Conservation (phyloP, 2,329 filamentous ascomycete genomes). For the Botrytis porri region DNA sequence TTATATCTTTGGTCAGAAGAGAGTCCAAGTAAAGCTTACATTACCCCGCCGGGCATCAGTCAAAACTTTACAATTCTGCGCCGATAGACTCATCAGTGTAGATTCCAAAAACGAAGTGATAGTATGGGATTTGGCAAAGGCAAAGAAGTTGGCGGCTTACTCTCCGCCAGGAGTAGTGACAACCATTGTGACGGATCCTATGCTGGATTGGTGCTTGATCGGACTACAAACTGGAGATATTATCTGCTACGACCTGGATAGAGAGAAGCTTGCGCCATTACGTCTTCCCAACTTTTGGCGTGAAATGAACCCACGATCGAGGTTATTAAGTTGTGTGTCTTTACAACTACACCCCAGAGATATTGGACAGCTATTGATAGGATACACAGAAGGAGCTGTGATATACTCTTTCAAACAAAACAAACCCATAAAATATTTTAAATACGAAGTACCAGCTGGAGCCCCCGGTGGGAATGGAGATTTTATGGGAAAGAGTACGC, state of each 20-base stretch:
- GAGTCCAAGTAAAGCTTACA: conserved; percentile 72
- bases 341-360: conserved; percentile 87
- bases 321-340: conserved; percentile 65
- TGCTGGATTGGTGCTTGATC: conserved; percentile 89
- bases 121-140: conserved; percentile 76
- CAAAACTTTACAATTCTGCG: conserved; percentile 76
- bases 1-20: conserved; percentile 79
- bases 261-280: conserved; percentile 72
- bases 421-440: conserved; percentile 71
- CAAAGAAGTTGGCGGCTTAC: conserved; percentile 63
- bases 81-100: conserved; percentile 78
- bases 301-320: conserved; percentile 65
- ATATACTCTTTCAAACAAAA: conserved; percentile 96
- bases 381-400: conserved; percentile 84
- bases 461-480: conserved; percentile 73
- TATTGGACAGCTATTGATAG: conserved; percentile 85
- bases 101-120: conserved; percentile 83
- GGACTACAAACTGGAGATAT: conserved; percentile 81
- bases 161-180: conserved; percentile 75
- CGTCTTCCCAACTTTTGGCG: conserved; percentile 85
- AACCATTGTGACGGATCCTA: conserved; percentile 76
- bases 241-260: conserved; percentile 88
- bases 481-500: conserved; percentile 56
- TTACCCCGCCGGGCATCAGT: conserved; percentile 73
- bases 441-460: conserved; percentile 77